Conservation (phyloP, 2,329 filamentous ascomycete genomes). For the Sporothrix curviconia region DNA sequence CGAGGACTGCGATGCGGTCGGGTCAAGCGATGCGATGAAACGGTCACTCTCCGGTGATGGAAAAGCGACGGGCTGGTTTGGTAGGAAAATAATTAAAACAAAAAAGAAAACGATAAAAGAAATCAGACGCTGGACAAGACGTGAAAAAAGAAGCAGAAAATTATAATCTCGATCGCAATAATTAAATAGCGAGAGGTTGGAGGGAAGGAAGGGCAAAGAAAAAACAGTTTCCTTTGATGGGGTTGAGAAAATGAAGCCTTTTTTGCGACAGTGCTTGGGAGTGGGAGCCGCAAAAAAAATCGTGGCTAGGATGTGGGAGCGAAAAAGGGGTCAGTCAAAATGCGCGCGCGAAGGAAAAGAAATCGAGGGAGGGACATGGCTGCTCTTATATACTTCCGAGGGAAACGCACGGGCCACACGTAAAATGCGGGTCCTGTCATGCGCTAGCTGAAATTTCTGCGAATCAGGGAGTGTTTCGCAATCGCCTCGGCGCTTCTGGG, state of each 20-base stretch:
- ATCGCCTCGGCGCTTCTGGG: conserved; percentile 16
- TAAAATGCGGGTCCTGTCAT: conserved; percentile 8
- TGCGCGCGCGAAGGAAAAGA: conserved; percentile 10
- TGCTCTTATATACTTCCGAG: conserved; percentile 18
- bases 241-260: conserved; percentile 7
- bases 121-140: conserved; percentile 7
- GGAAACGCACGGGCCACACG: conserved; percentile 19
- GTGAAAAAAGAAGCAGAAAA: neutral
- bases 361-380: conserved; percentile 20
- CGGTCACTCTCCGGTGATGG: neutral
- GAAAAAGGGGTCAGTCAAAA: conserved; percentile 13
- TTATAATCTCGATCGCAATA: conserved; percentile 18
- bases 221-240: neutral
- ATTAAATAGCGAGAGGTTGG: conserved; percentile 18
- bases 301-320: conserved; percentile 12
- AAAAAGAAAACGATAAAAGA: neutral
- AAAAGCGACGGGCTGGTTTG: neutral
- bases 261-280: conserved; percentile 12
- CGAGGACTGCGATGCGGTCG: conserved; percentile 7
- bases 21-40: conserved; percentile 15
- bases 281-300: conserved; percentile 16
- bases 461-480: conserved; percentile 19
- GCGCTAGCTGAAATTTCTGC: conserved; percentile 19
- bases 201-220: conserved; percentile 5
- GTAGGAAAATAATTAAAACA: neutral